A percentile compares a stretch with the other conserved stretches of the same genome.
Evolutionary conservation across 305 asterid species (phyloP).

Genomic region (Ilex paraguariensis): DNA sequence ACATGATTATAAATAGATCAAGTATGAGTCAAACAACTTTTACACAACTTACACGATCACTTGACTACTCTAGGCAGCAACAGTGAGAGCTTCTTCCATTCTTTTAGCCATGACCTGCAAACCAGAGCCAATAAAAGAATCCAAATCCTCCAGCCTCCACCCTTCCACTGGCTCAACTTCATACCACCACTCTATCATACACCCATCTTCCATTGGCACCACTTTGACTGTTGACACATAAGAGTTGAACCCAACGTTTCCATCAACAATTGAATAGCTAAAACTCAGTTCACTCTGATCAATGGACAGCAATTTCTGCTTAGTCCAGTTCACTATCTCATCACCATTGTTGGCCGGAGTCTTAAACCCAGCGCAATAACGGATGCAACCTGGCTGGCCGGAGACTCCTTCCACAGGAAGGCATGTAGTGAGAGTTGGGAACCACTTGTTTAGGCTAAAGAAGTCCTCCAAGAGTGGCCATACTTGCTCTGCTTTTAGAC

Average conservation of each 20-base stretch:
- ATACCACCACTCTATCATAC: background rate
- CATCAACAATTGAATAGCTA: background rate
- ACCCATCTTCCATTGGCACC: background rate
- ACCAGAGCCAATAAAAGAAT: background rate
- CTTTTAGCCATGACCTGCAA: slow-evolving; percentile 2
- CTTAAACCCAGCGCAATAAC: background rate
- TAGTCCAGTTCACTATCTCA: background rate
- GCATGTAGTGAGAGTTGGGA: slow-evolving; percentile 1
- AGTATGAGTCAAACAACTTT: too few relatives aligned
- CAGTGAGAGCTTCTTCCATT: background rate
- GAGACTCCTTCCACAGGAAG: background rate
- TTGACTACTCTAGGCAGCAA: background rate
- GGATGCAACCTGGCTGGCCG: slow-evolving; percentile 5
- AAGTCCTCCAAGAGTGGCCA: slow-evolving; percentile 4
- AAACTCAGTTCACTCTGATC: background rate
- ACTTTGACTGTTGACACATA: background rate
- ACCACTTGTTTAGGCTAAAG: slow-evolving; percentile 1
- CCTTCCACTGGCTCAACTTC: slow-evolving; percentile 3
- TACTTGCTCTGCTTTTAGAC: background rate
- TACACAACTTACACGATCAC: too few relatives aligned
- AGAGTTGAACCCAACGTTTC: background rate
- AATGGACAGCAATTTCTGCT: background rate
- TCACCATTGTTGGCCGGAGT: background rate
- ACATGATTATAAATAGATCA: too few relatives aligned
- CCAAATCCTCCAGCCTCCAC: background rate